Conservation (phyloP, 768 basidiomycete species). For the Lentinula edodes region DNA sequence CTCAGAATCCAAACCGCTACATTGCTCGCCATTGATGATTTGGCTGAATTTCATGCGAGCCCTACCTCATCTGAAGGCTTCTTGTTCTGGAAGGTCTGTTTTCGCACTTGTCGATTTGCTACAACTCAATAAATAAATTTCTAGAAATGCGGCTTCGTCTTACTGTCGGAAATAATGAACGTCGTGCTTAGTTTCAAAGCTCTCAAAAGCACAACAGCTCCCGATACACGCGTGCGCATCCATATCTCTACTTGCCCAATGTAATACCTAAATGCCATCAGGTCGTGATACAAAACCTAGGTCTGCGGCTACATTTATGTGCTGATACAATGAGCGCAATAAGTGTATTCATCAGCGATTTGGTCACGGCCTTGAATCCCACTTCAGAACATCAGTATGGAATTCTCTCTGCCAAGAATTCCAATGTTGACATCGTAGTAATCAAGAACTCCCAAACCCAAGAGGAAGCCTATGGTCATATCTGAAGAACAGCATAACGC, state of each 20-base stretch:
- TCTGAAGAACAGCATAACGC: slow-evolving; percentile 15
- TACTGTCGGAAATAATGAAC: slow-evolving; percentile 54
- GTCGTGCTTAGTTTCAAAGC: slow-evolving; percentile 37
- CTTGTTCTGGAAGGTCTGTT: slow-evolving; percentile 62
- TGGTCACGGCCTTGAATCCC: slow-evolving; percentile 38
- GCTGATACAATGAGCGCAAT: slow-evolving; percentile 70
- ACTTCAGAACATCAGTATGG: slow-evolving; percentile 23
- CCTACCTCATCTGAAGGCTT: slow-evolving; percentile 27
- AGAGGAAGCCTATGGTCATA: slow-evolving; percentile 26
- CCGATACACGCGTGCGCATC: slow-evolving; percentile 21
- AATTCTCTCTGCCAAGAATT: background rate
- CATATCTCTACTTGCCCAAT: background rate
- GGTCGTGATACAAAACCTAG: slow-evolving; percentile 51
- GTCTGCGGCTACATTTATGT: slow-evolving; percentile 62
- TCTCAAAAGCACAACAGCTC: slow-evolving; percentile 19
- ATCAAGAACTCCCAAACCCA: slow-evolving; percentile 20
- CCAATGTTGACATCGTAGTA: background rate
- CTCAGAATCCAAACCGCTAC: slow-evolving; percentile 44
- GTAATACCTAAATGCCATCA: slow-evolving; percentile 18
- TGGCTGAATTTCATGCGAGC: slow-evolving; percentile 24
- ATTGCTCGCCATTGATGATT: slow-evolving; percentile 50
- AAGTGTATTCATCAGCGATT: slow-evolving; percentile 46
- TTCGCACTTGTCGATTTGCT: slow-evolving; percentile 2
- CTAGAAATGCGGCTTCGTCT: slow-evolving; percentile 64
- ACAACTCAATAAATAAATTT: background rate